A percentile compares a stretch with the other conserved stretches of the same genome.
Conservation (phyloP, 176 grass and related monocot species). For the Musa beccarii region DNA sequence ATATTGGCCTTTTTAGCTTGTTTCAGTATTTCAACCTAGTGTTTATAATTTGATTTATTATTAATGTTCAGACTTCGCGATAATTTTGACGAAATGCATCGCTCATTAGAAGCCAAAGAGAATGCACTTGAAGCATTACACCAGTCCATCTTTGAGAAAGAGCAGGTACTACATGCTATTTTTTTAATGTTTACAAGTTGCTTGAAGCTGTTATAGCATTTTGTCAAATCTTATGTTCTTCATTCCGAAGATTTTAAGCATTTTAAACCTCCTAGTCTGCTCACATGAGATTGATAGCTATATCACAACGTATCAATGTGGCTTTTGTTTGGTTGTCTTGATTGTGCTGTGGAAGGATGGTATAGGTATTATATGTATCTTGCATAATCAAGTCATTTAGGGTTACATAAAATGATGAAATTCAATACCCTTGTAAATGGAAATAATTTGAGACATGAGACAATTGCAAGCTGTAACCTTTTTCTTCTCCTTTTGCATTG, state of each 20-base stretch:
- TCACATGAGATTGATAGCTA: neutral
- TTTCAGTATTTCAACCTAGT: neutral
- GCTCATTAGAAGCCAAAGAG: conserved; percentile 69
- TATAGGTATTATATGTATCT: too few relatives aligned
- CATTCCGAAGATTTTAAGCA: neutral
- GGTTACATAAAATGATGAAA: too few relatives aligned
- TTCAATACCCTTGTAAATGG: too few relatives aligned
- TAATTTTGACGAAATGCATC: conserved; percentile 71
- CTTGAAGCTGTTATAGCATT: neutral
- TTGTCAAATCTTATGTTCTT: neutral
- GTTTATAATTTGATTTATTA: neutral
- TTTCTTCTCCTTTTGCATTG: too few relatives aligned
- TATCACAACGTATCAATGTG: too few relatives aligned
- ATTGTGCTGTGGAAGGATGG: too few relatives aligned
- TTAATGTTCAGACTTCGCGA: conserved; percentile 60
- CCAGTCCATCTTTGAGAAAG: conserved; percentile 83
- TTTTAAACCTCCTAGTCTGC: neutral
- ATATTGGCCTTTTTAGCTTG: neutral
- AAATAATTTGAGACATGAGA: too few relatives aligned
- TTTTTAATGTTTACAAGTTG: neutral
- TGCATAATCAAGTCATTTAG: too few relatives aligned
- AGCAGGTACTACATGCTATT: conserved; percentile 42
- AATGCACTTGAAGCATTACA: conserved; percentile 72
- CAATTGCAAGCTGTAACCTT: too few relatives aligned
- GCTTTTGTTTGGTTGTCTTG: too few relatives aligned